phyloP scores from a whole-genome alignment of 495 filamentous ascomycete genomes.

The Aspergillus kassunensis region DNA sequence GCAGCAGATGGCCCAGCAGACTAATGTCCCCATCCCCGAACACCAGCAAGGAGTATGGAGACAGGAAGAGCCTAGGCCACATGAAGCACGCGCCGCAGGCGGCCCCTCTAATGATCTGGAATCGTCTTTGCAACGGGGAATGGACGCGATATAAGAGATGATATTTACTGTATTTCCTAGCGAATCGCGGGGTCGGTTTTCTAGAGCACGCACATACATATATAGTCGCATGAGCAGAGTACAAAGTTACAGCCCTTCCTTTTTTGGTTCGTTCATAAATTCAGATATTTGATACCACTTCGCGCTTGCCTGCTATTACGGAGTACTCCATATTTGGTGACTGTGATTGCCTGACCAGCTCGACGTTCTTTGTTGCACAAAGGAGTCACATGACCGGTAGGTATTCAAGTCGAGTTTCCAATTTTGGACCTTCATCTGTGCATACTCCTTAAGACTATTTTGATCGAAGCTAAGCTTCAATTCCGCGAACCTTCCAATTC shows the following conservation, averaged over 20 bases:
- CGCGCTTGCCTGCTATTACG: no score
- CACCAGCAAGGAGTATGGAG: constrained; percentile 65
- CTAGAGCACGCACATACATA: constrained; percentile 6
- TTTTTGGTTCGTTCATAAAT: background rate
- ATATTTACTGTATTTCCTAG: constrained; percentile 6
- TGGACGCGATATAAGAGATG: constrained; percentile 51
- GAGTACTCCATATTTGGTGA: no score
- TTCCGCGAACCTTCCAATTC: no score
- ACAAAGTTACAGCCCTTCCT: background rate
- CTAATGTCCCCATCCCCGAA: constrained; percentile 70
- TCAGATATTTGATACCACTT: constrained; percentile 4
- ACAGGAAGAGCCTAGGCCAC: constrained; percentile 81
- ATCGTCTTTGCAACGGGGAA: constrained; percentile 76
- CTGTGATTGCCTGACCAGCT: no score
- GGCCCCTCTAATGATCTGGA: constrained; percentile 62
- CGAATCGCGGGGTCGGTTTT: constrained; percentile 19
- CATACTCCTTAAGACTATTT: no score
- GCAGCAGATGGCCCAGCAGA: constrained; percentile 38
- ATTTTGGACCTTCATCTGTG: no score
- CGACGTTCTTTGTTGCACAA: background rate
- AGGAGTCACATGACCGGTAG: background rate
- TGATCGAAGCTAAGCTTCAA: no score
- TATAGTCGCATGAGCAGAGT: constrained; percentile 12
- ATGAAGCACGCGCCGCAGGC: constrained; percentile 61
- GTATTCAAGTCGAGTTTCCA: no score